Evolutionary conservation across 2,329 filamentous ascomycete genomes (phyloP).

Genomic region (Sclerotinia spermophila): DNA sequence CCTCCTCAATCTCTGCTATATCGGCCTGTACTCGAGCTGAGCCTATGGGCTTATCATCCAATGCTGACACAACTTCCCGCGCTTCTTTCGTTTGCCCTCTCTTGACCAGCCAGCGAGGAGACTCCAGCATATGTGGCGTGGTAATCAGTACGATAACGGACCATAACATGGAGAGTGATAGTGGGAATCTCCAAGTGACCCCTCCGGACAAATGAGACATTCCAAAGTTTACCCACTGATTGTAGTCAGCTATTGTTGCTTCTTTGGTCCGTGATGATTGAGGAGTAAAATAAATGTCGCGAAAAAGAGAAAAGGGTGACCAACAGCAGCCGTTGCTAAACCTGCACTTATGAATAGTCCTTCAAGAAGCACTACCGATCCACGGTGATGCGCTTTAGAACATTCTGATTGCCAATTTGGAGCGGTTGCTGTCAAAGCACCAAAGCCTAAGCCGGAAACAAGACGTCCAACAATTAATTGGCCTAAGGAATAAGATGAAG

Average conservation of each 20-base stretch:
- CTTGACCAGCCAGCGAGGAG: constrained; percentile 46
- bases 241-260: constrained; percentile 9
- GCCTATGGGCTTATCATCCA: constrained; percentile 43
- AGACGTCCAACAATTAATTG: constrained; percentile 53
- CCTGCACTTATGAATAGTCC: constrained; percentile 55
- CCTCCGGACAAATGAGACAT: constrained; percentile 49
- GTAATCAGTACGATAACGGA: constrained; percentile 54
- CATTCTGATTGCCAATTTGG: constrained; percentile 62
- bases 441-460: constrained; percentile 49
- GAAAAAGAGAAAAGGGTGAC: constrained; percentile 2
- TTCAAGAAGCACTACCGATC: constrained; percentile 59
- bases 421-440: constrained; percentile 47
- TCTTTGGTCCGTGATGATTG: background rate
- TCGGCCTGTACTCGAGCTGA: constrained; percentile 55
- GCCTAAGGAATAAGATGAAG: constrained; percentile 43
- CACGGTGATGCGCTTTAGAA: constrained; percentile 53
- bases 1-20: constrained; percentile 51
- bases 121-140: constrained; percentile 52
- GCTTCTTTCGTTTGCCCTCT: constrained; percentile 46
- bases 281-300: background rate
- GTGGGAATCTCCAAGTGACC: constrained; percentile 57
- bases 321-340: constrained; percentile 15
- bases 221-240: constrained; percentile 58
- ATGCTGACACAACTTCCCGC: constrained; percentile 42
- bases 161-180: constrained; percentile 56